Conservation (phyloP, 768 basidiomycete genomes). For the Suillus cothurnatus region DNA sequence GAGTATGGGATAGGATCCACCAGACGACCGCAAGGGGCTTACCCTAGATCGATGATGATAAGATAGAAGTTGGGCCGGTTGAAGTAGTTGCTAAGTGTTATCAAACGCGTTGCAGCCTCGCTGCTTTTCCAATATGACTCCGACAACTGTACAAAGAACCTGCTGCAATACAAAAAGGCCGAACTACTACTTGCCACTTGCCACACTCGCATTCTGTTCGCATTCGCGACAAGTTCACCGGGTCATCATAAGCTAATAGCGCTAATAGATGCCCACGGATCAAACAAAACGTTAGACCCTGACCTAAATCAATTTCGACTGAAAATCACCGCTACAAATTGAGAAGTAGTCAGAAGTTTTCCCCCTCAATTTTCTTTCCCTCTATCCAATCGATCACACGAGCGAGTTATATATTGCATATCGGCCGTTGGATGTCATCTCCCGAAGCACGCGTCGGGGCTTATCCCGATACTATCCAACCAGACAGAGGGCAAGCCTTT, state of each 20-base stretch:
- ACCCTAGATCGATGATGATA: too few relatives aligned
- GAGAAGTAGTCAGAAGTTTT: background rate
- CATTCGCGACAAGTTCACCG: background rate
- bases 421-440: background rate
- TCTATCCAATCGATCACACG: background rate
- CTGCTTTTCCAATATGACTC: background rate
- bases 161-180: background rate
- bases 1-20: too few relatives aligned
- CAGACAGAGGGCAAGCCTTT: background rate
- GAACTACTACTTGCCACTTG: background rate
- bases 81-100: background rate
- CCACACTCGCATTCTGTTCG: background rate
- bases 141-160: background rate
- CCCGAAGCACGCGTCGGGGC: background rate
- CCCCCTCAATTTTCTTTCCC: background rate
- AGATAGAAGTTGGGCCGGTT: background rate
- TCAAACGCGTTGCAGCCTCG: slow-evolving; percentile 6
- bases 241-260: background rate
- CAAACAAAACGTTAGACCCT: background rate
- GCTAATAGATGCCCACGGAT: background rate
- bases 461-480: background rate
- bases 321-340: background rate
- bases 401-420: background rate
- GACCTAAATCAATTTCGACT: slow-evolving; percentile 1
- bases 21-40: too few relatives aligned